Evolutionary conservation across 2,329 filamentous ascomycete species (phyloP).

Genomic region (Phaeoacremonium minimum): DNA sequence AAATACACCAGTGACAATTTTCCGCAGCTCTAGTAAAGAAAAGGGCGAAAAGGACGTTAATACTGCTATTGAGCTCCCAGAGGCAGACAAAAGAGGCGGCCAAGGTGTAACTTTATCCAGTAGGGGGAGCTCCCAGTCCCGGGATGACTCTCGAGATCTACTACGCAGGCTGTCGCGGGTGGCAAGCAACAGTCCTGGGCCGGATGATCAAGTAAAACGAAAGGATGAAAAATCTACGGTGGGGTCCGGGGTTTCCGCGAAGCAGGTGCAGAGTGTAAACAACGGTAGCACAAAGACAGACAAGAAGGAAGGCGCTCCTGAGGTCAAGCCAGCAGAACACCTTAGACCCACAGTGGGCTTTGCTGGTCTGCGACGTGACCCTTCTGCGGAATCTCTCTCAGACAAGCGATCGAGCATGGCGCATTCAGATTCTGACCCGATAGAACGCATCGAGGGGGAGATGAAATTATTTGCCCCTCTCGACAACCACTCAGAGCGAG

Average conservation of each 20-base stretch:
- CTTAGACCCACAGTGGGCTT: slow-evolving; percentile 41
- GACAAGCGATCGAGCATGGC: slow-evolving; percentile 43
- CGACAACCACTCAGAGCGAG: slow-evolving; percentile 52
- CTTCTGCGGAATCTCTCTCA: slow-evolving; percentile 41
- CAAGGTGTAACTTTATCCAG: too few species aligned
- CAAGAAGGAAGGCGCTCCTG: not conserved
- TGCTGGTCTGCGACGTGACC: slow-evolving; percentile 33
- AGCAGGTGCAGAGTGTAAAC: too few species aligned
- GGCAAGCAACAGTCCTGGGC: slow-evolving; percentile 37
- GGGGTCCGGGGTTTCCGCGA: slow-evolving; percentile 5
- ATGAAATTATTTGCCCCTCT: slow-evolving; percentile 50
- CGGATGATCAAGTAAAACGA: slow-evolving; percentile 17
- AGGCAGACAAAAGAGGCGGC: too few species aligned
- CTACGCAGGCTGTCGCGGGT: slow-evolving; percentile 44
- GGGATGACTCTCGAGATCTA: slow-evolving; percentile 41
- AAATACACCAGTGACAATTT: slow-evolving; percentile 36
- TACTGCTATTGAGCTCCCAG: slow-evolving; percentile 5
- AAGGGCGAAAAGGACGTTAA: slow-evolving; percentile 9
- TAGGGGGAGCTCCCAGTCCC: slow-evolving; percentile 15
- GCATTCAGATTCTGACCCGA: slow-evolving; percentile 49
- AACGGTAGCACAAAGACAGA: slow-evolving; percentile 3
- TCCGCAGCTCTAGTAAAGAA: slow-evolving; percentile 15
- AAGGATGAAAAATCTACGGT: slow-evolving; percentile 8
- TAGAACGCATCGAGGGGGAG: slow-evolving; percentile 52
- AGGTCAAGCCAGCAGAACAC: slow-evolving; percentile 12